phyloP scores from a whole-genome alignment of 2,329 filamentous ascomycete genomes.

The Huntiella savannae region DNA sequence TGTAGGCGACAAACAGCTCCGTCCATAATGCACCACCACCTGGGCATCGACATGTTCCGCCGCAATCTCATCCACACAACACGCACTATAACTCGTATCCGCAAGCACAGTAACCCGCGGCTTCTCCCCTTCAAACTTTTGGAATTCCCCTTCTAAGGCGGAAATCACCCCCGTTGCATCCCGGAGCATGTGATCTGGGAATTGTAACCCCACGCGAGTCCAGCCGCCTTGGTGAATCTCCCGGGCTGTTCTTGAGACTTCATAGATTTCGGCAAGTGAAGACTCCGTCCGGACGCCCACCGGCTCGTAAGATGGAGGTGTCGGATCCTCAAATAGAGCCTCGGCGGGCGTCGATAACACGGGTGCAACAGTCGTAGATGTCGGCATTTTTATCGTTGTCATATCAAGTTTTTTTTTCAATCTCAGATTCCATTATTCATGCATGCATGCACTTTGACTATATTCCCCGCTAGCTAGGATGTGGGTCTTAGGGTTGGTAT shows the following conservation, averaged over 20 bases:
- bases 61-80: constrained; percentile 91
- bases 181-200: constrained; percentile 78
- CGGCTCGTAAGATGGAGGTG: constrained; percentile 18
- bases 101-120: constrained; percentile 60
- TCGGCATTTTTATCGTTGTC: background rate
- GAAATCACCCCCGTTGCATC: constrained; percentile 70
- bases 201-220: constrained; percentile 73
- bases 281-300: constrained; percentile 27
- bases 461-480: too few species aligned
- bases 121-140: background rate
- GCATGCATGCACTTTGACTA: too few species aligned
- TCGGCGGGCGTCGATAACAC: constrained; percentile 47
- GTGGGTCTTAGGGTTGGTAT: too few species aligned
- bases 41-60: constrained; percentile 85
- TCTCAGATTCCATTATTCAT: background rate
- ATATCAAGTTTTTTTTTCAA: background rate
- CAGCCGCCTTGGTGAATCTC: constrained; percentile 59
- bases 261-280: constrained; percentile 52
- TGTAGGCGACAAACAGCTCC: constrained; percentile 80
- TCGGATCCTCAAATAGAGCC: constrained; percentile 34
- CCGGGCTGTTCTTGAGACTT: constrained; percentile 58
- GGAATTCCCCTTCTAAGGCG: constrained; percentile 19
- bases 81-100: constrained; percentile 92
- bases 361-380: constrained; percentile 24
- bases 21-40: constrained; percentile 83